Conservation (phyloP, 805 yeast genomes). For the Cyberlindnera veronae region DNA sequence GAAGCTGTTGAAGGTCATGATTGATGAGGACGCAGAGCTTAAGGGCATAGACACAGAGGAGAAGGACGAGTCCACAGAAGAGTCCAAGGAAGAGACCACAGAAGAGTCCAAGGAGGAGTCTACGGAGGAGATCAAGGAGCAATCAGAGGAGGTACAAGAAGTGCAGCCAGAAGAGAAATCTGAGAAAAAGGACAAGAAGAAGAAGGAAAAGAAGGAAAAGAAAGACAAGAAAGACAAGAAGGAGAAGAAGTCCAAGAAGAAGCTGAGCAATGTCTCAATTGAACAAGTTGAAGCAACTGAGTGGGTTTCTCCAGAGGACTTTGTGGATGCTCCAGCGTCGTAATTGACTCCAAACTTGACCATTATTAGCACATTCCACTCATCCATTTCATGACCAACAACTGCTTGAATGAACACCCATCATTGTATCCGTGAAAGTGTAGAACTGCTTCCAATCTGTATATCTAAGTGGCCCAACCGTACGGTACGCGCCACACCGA, state of each 20-base stretch:
- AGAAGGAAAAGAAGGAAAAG: not conserved
- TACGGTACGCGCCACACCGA: no score
- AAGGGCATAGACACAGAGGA: slow-evolving; percentile 24
- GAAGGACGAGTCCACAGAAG: slow-evolving; percentile 3
- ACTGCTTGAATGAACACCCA: no score
- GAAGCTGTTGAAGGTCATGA: slow-evolving; percentile 20
- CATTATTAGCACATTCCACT: no score
- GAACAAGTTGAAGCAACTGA: slow-evolving; percentile 43
- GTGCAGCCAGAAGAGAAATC: slow-evolving; percentile 7
- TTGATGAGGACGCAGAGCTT: slow-evolving; percentile 16
- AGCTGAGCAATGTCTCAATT: slow-evolving; percentile 32
- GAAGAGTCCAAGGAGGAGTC: not conserved
- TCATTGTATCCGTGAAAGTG: no score
- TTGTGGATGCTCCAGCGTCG: slow-evolving; percentile 6
- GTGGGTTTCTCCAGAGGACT: slow-evolving; percentile 21
- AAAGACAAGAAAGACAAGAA: slow-evolving; percentile 1
- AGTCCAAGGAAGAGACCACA: slow-evolving; percentile 1
- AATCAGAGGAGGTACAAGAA: not conserved
- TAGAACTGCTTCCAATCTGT: no score
- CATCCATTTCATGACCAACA: no score
- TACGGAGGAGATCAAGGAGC: slow-evolving; percentile 1
- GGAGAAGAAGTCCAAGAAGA: slow-evolving; percentile 10
- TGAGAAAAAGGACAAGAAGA: not conserved
- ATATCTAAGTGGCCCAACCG: no score
- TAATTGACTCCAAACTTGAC: no score